Evolutionary conservation across 2,329 filamentous ascomycete genomes (phyloP).

Genomic region (Claviceps sp.): DNA sequence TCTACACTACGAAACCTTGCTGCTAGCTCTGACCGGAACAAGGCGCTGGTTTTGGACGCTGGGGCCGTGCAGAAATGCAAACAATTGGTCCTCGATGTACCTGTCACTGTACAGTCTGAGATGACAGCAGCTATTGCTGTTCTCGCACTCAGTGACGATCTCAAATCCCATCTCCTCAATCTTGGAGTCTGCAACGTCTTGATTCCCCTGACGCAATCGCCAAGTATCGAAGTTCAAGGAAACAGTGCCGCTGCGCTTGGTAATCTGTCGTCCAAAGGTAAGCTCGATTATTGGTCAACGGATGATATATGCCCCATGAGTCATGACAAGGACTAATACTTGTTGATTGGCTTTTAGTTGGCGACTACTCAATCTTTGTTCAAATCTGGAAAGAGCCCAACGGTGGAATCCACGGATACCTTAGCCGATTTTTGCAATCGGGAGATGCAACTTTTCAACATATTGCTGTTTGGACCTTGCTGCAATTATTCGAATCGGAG

Average conservation of each 20-base stretch:
- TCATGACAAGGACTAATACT: neutral
- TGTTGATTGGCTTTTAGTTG: slow-evolving; percentile 43
- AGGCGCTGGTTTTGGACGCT: slow-evolving; percentile 90
- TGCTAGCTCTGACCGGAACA: slow-evolving; percentile 94
- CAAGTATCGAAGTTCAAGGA: slow-evolving; percentile 94
- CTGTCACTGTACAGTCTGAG: slow-evolving; percentile 89
- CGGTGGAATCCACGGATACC: slow-evolving; percentile 89
- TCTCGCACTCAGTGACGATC: slow-evolving; percentile 83
- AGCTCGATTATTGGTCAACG: slow-evolving; percentile 10
- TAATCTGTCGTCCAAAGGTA: slow-evolving; percentile 94
- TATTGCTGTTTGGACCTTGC: slow-evolving; percentile 94
- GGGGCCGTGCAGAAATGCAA: slow-evolving; percentile 98
- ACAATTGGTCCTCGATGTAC: slow-evolving; percentile 84
- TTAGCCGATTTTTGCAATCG: slow-evolving; percentile 82
- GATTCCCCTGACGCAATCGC: slow-evolving; percentile 86
- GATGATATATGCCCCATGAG: neutral
- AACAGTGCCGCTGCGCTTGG: slow-evolving; percentile 94
- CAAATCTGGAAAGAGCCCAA: slow-evolving; percentile 87
- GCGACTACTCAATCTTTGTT: slow-evolving; percentile 92
- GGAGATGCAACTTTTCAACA: slow-evolving; percentile 97
- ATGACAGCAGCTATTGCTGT: slow-evolving; percentile 99
- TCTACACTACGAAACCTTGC: slow-evolving; percentile 91
- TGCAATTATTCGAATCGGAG: slow-evolving; percentile 91
- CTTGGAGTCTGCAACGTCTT: slow-evolving; percentile 92
- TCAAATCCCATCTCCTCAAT: slow-evolving; percentile 82